A percentile compares a stretch with the other conserved stretches of the same genome.
Evolutionary conservation across 116 monocot genomes (phyloP).

Genomic region (Dioscorea cayenensis): DNA sequence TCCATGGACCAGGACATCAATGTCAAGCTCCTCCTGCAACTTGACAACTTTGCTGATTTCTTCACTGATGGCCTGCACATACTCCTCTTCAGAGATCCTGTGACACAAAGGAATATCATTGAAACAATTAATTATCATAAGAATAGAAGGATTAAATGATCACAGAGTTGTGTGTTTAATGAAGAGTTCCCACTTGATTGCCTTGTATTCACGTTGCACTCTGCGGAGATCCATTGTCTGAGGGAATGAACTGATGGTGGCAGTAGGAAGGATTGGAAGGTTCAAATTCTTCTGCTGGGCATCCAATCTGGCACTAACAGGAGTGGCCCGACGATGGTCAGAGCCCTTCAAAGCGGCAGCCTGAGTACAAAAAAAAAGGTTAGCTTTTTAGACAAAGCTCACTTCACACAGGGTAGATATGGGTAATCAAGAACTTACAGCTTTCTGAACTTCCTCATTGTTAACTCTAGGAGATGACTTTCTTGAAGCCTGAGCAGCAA

Average conservation of each 20-base stretch:
- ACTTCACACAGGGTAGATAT: background rate
- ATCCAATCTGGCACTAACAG: constrained; percentile 31
- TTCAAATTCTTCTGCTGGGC: constrained; percentile 44
- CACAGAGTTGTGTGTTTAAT: background rate
- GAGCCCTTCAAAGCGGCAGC: constrained; percentile 38
- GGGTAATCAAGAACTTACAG: constrained; percentile 26
- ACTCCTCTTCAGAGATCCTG: constrained; percentile 60
- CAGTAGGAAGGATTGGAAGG: constrained; percentile 45
- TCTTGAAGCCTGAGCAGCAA: constrained; percentile 64
- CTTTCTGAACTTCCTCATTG: constrained; percentile 58
- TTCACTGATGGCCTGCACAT: constrained; percentile 51
- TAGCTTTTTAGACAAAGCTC: background rate
- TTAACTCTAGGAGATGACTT: constrained; percentile 65
- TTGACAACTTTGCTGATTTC: constrained; percentile 50
- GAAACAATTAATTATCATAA: background rate
- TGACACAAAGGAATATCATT: constrained; percentile 8
- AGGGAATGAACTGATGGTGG: constrained; percentile 45
- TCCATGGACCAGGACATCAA: constrained; percentile 68
- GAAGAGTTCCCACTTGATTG: constrained; percentile 26
- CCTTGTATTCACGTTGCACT: constrained; percentile 38
- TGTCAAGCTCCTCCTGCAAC: constrained; percentile 65
- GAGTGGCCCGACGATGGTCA: constrained; percentile 38
- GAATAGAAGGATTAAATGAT: background rate
- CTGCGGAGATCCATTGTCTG: constrained; percentile 41
- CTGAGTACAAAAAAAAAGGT: constrained; percentile 3